A percentile compares a stretch with the other conserved stretches of the same genome.
Conservation (phyloP, 192 early-diverging fungal genomes). For the Coemansia umbellata region DNA sequence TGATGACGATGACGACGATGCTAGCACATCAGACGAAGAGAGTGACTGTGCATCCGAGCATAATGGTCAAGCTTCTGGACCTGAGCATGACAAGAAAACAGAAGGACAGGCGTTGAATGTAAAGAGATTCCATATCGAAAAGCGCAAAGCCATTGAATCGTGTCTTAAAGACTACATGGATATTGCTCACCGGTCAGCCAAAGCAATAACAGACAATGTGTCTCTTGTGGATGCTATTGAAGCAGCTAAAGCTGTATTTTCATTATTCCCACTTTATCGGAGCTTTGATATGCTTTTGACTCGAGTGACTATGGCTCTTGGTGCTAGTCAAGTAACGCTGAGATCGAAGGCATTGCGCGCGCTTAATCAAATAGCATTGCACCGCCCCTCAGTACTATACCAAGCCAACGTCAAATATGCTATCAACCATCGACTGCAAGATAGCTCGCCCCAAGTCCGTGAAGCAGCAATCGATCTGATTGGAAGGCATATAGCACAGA, state of each 20-base stretch:
- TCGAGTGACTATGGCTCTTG: constrained; percentile 61
- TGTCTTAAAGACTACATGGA: constrained; percentile 36
- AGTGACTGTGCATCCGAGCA: constrained; percentile 1
- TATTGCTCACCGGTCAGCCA: constrained; percentile 39
- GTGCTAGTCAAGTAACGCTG: constrained; percentile 62
- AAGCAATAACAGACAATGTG: constrained; percentile 12
- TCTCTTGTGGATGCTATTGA: constrained; percentile 21
- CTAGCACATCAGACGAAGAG: neutral
- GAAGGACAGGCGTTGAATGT: neutral
- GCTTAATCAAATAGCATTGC: constrained; percentile 68
- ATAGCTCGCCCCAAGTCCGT: constrained; percentile 78
- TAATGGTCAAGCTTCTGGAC: neutral
- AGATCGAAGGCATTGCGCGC: constrained; percentile 76
- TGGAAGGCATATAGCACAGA: constrained; percentile 71
- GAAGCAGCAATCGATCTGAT: constrained; percentile 90
- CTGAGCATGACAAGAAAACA: neutral
- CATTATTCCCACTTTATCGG: constrained; percentile 57
- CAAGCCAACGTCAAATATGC: constrained; percentile 62
- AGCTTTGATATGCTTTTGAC: constrained; percentile 69
- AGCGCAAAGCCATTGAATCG: constrained; percentile 28
- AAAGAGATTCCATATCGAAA: constrained; percentile 4
- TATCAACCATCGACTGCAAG: constrained; percentile 73
- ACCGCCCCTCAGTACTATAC: constrained; percentile 62
- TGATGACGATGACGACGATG: neutral
- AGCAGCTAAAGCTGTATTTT: constrained; percentile 45